Evolutionary conservation across 495 filamentous ascomycete species (phyloP).

Genomic region (Schizothecium vesticola): DNA sequence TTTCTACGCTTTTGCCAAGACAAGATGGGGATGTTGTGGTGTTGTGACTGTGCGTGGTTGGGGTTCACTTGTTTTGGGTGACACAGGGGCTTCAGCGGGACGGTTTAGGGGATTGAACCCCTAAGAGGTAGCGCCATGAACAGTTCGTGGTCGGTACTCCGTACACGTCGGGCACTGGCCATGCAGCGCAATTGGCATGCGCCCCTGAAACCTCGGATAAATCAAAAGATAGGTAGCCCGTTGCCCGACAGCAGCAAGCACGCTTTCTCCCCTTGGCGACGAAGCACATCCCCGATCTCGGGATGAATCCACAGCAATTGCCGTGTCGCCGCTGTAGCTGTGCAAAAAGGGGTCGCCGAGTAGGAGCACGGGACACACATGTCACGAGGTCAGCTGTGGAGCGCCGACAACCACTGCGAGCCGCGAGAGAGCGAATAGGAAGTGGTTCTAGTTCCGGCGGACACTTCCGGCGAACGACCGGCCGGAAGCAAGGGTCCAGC

Average conservation of each 20-base stretch:
- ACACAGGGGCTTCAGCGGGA: background rate
- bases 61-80: background rate
- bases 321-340: background rate
- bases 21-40: background rate
- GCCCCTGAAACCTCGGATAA: no score
- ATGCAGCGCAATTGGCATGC: no score
- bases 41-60: background rate
- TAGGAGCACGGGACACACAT: background rate
- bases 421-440: slow-evolving; percentile 11
- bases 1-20: background rate
- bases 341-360: background rate
- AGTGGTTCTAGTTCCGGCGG: slow-evolving; percentile 5
- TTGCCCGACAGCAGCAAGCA: background rate
- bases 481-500: background rate
- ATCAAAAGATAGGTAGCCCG: background rate
- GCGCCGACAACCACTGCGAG: background rate
- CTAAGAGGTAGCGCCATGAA: background rate
- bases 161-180: no score
- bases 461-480: background rate
- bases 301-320: background rate
- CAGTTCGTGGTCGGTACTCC: no score
- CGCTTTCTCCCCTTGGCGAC: background rate
- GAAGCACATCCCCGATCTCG: no score
- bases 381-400: slow-evolving; percentile 9
- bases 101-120: background rate